Evolutionary conservation across 305 asterid genomes (phyloP), one percentile per base, ranked within the genome.

Genomic region (Rubia peregrina): DNA sequence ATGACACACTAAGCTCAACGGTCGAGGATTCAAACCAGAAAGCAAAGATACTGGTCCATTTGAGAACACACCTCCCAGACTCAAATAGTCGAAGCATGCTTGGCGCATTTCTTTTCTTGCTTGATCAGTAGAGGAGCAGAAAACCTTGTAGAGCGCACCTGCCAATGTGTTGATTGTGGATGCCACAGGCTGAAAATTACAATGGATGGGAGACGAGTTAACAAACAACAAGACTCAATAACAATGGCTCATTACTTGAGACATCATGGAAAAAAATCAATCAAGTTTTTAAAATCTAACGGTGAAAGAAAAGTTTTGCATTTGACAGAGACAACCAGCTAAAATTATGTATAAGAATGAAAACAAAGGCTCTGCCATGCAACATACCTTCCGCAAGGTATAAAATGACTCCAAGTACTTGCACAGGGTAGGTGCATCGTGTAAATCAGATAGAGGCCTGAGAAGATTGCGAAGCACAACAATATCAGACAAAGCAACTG

Each of bases 111-210:
- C 98, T 26, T 84, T 87, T 71, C 90, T 80, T 73, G 98, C 94
- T 85, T 79, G 82, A 78, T 92, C 98, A 12, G 96, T 83, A 43
- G 98, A 92, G 42, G 96, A 85, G 73, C 95, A 82, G 65, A 92
- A 92, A 49, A 92, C 98, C 79, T 85, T 90, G 78, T 92, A 88
- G 1, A 92, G 80, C 40, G 96, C 96, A 70, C 94, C 96, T 1
- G 98, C 96, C 81, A 92, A 74, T 63, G 96, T 92, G 80, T 92
- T 92, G 80, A 92, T 90, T 38, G 96, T 92, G 57, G 98, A 85
- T 49, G 98, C 95, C 81, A 91, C 96, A 3, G 97, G 97, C 97
- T 91, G 84, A 84, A 77, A 33, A 74, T 46, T 14, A 71, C 21
- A 75, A 69, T 76, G 14, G 13, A 72, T 42, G 71, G n/a, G 81